These are phyloP conservation scores for Suillus paluster DNA, from an alignment of 768 basidiomycete genomes.

Conservation along the genomic window DNA sequence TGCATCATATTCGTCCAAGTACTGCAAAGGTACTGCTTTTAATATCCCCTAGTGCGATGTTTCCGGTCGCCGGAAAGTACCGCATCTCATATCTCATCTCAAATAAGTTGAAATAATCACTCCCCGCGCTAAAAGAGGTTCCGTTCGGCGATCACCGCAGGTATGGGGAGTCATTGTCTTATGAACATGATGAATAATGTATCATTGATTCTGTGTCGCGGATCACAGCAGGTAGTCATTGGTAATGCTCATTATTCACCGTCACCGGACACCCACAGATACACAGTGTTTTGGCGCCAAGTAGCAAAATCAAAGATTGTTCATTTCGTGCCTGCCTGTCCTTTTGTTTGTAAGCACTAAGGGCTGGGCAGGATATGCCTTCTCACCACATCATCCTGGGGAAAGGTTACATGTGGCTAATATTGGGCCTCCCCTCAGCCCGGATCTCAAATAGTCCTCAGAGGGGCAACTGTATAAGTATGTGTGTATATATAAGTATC, in stretches of 20 bases:
- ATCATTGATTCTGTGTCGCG: neutral
- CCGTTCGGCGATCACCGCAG: slow-evolving; percentile 4
- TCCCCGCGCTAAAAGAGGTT: neutral
- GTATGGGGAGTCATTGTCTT: neutral
- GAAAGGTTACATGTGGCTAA: neutral
- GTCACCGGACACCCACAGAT: too few species aligned
- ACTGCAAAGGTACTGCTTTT: neutral
- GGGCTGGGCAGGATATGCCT: neutral
- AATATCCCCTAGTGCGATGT: neutral
- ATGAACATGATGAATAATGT: neutral
- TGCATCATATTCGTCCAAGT: neutral
- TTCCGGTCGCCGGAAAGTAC: neutral
- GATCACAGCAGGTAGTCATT: neutral
- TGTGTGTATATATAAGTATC: neutral
- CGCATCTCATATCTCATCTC: slow-evolving; percentile 1
- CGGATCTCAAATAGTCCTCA: neutral
- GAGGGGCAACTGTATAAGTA: too few species aligned
- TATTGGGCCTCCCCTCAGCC: neutral
- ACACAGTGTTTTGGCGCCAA: neutral
- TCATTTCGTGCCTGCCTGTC: neutral
- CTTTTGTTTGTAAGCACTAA: neutral
- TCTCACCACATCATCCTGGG: neutral
- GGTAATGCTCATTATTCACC: neutral
- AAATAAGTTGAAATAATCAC: too few species aligned
- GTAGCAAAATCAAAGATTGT: neutral